Base-by-base conservation (phyloP, 768 basidiomycete species). In the Mycena capillaripes region DNA sequence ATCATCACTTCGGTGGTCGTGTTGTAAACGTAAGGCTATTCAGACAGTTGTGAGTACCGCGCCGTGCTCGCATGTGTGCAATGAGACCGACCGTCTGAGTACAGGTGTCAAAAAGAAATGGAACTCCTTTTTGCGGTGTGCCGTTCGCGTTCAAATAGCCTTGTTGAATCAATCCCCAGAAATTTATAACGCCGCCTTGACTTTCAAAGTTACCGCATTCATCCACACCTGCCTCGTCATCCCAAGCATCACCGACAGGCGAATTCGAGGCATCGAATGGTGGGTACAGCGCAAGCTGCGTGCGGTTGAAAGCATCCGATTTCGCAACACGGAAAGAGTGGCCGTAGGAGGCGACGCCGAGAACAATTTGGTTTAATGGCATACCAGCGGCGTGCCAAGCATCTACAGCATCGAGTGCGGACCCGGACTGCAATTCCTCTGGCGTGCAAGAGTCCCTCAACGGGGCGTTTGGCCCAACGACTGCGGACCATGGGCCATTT, bases 381-480 rank as follows among this genome's bases (percentile, higher is more conserved):
- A 98, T 90, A 25, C 90, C 90, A n/a, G 96, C 96, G 0, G 73
- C 74, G 0, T 86, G 89, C 97, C 96, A 97, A 6, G 88, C 87
- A 16, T 84, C 77, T 44, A 98, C 86, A 11, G 94, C 92, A 23
- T 88, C 88, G n/a, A 86, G 84, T 9, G 90, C 95, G 67, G 95
- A 95, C 11, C 94, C 95, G 34, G 85, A 81, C 72, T 92, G 90
- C 52, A 86, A 82, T 3, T 80, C 75, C 0, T 87, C 79, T 42
- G 90, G 75, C 0, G 90, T 88, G 78, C 96, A 97, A 0, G 87
- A 82, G 81, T 96, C 91, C 38, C 88, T 82, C 23, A 97, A 88
- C 6, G 97, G 96, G 0, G 96, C 91, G 79, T 98, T 97, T 6
- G 97, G 92, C 4, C 95, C 96, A 59, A 90, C 84, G 71, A 87